Evolutionary conservation across 345 rosid species (phyloP).

Genomic region (Pistacia vera): DNA sequence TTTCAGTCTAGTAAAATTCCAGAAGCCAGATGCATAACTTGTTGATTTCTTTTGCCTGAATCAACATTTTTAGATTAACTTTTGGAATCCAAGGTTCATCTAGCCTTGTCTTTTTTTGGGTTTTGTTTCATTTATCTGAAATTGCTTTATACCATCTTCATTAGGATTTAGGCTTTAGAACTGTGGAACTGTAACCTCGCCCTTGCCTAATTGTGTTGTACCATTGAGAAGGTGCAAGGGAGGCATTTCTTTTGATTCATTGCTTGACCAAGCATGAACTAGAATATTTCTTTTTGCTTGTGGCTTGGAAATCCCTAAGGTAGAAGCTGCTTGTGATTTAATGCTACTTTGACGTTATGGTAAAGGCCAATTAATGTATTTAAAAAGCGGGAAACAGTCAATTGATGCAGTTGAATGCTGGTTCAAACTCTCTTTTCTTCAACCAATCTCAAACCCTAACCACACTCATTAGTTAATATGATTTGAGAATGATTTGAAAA

Average conservation of each 20-base stretch:
- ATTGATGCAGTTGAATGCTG: conserved; percentile 5
- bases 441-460: conserved; percentile 14
- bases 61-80: not conserved
- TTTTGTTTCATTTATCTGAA: too few species aligned
- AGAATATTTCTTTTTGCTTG: not conserved
- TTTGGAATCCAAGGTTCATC: not conserved
- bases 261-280: not conserved
- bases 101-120: too few species aligned
- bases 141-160: not conserved
- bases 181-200: not conserved
- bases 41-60: not conserved
- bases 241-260: conserved; percentile 7
- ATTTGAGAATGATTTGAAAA: not conserved
- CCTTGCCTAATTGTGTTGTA: not conserved
- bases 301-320: conserved; percentile 5
- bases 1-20: not conserved
- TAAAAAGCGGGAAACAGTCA: not conserved
- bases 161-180: not conserved
- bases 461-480: conserved; percentile 9
- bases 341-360: conserved; percentile 4
- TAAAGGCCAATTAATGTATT: not conserved
- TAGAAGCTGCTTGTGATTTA: not conserved
- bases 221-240: not conserved
- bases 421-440: not conserved
- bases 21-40: not conserved